phyloP scores from a whole-genome alignment of 2,329 filamentous ascomycete species.

The Fusarium lyarnte region DNA sequence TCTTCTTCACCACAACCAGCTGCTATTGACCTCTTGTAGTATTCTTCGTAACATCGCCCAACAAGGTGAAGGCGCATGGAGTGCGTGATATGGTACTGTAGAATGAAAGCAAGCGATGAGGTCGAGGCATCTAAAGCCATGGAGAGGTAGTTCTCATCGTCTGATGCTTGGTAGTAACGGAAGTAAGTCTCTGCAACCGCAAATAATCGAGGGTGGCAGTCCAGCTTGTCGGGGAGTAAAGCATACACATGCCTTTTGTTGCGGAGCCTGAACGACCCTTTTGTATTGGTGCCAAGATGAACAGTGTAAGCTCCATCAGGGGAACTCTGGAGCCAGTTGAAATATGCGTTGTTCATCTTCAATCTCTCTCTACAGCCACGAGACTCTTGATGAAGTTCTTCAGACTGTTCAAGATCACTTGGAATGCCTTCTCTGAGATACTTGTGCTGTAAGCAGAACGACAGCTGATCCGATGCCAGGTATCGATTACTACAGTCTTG shows the following conservation, averaged over 20 bases:
- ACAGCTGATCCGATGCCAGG: neutral
- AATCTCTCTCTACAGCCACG: rapidly evolving
- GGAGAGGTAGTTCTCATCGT: neutral
- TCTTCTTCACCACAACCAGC: rapidly evolving
- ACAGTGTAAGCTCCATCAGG: neutral
- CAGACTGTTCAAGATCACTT: neutral
- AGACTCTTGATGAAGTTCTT: neutral
- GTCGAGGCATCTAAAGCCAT: neutral
- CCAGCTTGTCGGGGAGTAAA: rapidly evolving
- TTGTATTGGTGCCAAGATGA: neutral
- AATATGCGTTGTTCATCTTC: neutral
- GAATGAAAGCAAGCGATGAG: neutral
- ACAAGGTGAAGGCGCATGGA: neutral
- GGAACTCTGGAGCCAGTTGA: rapidly evolving
- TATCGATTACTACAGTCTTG: neutral
- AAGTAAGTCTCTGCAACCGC: neutral
- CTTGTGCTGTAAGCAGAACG: neutral
- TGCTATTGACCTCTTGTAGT: neutral
- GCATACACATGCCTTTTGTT: neutral
- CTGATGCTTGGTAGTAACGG: rapidly evolving
- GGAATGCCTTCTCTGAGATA: rapidly evolving
- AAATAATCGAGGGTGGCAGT: neutral
- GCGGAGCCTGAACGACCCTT: rapidly evolving
- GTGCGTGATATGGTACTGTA: neutral
- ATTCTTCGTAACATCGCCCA: neutral